Evolutionary conservation across 345 rosid genomes (phyloP).

Genomic region (Moricandia moricandioides): DNA sequence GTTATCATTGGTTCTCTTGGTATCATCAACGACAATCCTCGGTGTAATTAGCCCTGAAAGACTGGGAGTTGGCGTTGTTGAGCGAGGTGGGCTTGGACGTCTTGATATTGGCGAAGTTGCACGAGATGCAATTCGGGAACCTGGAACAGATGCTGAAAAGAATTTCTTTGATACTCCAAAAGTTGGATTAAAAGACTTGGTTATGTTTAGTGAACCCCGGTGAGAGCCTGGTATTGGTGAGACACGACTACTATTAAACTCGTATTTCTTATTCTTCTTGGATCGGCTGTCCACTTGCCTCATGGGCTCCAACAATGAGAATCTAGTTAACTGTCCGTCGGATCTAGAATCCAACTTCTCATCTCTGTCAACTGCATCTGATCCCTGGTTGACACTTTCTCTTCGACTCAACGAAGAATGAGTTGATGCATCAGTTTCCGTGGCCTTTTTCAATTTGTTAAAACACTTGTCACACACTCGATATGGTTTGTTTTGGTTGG

Average conservation of each 20-base stretch:
- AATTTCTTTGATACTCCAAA: slow-evolving; percentile 93
- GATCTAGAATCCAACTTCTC: slow-evolving; percentile 81
- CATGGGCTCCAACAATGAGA: slow-evolving; percentile 76
- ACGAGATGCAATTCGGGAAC: slow-evolving; percentile 95
- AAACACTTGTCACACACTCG: slow-evolving; percentile 95
- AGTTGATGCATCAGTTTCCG: slow-evolving; percentile 64
- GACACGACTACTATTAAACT: slow-evolving; percentile 91
- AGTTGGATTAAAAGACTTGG: slow-evolving; percentile 80
- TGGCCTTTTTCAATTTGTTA: slow-evolving; percentile 68
- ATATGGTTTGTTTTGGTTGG: slow-evolving; percentile 85
- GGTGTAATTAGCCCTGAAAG: slow-evolving; percentile 91
- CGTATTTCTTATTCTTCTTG: slow-evolving; percentile 86
- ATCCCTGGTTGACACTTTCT: slow-evolving; percentile 66
- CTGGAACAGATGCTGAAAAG: slow-evolving; percentile 99
- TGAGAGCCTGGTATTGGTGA: slow-evolving; percentile 91
- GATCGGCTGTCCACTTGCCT: slow-evolving; percentile 71
- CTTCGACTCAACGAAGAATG: slow-evolving; percentile 72
- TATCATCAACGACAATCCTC: slow-evolving; percentile 64
- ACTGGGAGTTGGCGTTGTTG: slow-evolving; percentile 98
- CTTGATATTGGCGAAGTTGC: slow-evolving; percentile 98
- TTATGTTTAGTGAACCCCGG: slow-evolving; percentile 68
- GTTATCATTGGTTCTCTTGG: slow-evolving; percentile 67
- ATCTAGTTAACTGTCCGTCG: slow-evolving; percentile 73
- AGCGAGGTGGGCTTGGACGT: slow-evolving; percentile 94
- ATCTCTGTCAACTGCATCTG: slow-evolving; percentile 67